Evolutionary conservation across 352 stramenopile species (phyloP), one percentile per base, ranked within the genome.

Genomic region (Phytophthora gonapodyides): DNA sequence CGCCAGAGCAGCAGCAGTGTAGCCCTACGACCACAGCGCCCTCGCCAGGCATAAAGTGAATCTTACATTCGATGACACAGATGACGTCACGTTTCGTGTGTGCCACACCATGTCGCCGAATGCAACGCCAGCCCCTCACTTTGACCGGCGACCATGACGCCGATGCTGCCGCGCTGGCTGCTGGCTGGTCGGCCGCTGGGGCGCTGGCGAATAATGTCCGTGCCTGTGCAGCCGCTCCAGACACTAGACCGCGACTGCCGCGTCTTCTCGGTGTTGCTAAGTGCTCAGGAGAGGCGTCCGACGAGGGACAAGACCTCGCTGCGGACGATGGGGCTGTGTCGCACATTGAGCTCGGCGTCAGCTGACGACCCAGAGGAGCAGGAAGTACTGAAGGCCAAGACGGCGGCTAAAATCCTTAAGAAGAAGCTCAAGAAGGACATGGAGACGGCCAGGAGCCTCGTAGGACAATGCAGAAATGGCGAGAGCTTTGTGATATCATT

Each of bases 371-470:
- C 31, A 3, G 37, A 67, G 16, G 21, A 67, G 16, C 27, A 42
- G 27, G 8, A 41, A 67, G 30, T 24, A 27, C 24, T 56, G 17
- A 44, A 80, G n/a, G 57, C 72, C 12, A 69, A 72, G 15, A 62
- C 71, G 15, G 67, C 72, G 2, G 64, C 61, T 10, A 38, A 61
- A 33, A 61, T 84, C 13, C 68, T 83, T 40, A 82, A 80, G 55
- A 46, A 58, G 37, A 83, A 84, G 52, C 57, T 84, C n/a, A 73
- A 73, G 24, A 77, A 67, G 34, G 78, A 90, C 50, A 68, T 88
- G 31, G 76, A 81, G 52, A 81, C 50, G 37, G 72, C 73, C 13
- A 73, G 67, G 40, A 78, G 61, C 19, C 42, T 89, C 36, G 78
- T 85, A 52, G 52, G 67, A 55, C 11, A 27, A 27, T 27, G 24